Conservation (phyloP, 208 protist species). For the Acanthamoeba lenticulata region DNA sequence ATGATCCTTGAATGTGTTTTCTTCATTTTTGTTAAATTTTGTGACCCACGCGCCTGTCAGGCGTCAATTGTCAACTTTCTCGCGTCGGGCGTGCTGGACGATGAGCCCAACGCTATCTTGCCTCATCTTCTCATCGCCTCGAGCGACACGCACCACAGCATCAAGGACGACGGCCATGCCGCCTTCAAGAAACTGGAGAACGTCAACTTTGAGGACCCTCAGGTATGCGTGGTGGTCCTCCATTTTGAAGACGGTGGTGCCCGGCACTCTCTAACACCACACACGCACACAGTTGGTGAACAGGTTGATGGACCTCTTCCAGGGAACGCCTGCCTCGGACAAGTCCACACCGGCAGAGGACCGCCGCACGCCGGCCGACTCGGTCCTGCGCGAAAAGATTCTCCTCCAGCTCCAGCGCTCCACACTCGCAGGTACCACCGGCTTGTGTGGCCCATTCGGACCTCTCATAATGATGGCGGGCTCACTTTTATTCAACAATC, state of each 20-base stretch:
- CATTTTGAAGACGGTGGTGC: neutral
- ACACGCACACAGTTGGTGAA: neutral
- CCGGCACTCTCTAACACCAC: neutral
- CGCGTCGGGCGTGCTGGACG: slow-evolving; percentile 16
- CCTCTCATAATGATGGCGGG: no score
- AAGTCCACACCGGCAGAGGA: slow-evolving; percentile 64
- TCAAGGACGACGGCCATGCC: slow-evolving; percentile 37
- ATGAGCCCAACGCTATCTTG: slow-evolving; percentile 21
- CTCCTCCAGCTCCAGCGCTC: slow-evolving; percentile 58
- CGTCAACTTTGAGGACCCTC: slow-evolving; percentile 46
- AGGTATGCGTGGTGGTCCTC: slow-evolving; percentile 22
- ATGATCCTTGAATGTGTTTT: neutral
- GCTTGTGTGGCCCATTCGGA: neutral
- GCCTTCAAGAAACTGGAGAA: slow-evolving; percentile 60
- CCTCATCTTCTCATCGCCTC: slow-evolving; percentile 55
- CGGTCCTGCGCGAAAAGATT: slow-evolving; percentile 54
- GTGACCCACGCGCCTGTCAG: neutral
- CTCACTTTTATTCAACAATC: no score
- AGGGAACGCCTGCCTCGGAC: slow-evolving; percentile 58
- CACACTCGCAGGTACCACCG: slow-evolving; percentile 30
- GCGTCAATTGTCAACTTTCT: slow-evolving; percentile 40
- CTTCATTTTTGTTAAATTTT: neutral
- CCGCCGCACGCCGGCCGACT: neutral
- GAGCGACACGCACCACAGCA: slow-evolving; percentile 42
- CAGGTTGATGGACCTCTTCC: slow-evolving; percentile 50